Conservation (phyloP, 148 eudicot genomes). For the Vaccinium myrtillus region DNA sequence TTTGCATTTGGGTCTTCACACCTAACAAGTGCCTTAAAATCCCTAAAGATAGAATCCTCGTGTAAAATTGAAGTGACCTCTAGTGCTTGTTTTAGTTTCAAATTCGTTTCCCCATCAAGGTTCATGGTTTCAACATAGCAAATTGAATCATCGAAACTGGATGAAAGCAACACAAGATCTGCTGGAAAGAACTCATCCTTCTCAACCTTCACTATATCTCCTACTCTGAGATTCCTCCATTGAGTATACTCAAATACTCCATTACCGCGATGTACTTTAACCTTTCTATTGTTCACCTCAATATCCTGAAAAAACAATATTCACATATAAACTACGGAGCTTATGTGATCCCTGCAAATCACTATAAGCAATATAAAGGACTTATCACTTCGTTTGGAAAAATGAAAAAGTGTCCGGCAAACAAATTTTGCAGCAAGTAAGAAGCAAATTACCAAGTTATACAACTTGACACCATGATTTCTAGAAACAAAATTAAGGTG, state of each 20-base stretch:
- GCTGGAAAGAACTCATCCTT: slow-evolving; percentile 96
- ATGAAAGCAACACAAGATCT: slow-evolving; percentile 81
- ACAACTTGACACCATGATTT: not conserved
- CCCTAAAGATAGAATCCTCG: slow-evolving; percentile 50
- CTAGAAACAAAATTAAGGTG: not conserved
- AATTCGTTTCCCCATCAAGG: slow-evolving; percentile 96
- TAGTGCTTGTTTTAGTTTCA: slow-evolving; percentile 85
- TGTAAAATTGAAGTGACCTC: slow-evolving; percentile 61
- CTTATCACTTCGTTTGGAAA: not conserved
- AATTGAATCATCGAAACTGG: slow-evolving; percentile 82
- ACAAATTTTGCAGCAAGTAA: not conserved
- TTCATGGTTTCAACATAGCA: slow-evolving; percentile 98
- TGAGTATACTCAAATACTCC: slow-evolving; percentile 58
- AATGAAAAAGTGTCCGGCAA: not conserved
- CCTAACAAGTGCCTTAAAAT: slow-evolving; percentile 66
- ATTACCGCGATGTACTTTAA: slow-evolving; percentile 57
- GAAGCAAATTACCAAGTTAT: not conserved
- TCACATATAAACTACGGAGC: slow-evolving; percentile 6
- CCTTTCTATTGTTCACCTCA: slow-evolving; percentile 77
- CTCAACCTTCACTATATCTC: slow-evolving; percentile 84
- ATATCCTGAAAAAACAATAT: slow-evolving; percentile 56
- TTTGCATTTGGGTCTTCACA: slow-evolving; percentile 98
- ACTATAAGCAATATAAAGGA: not conserved
- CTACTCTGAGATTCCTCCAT: slow-evolving; percentile 79
- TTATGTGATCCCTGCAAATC: not conserved